Conservation (phyloP, 2,329 filamentous ascomycete species). For the Penicillium concentricum region DNA sequence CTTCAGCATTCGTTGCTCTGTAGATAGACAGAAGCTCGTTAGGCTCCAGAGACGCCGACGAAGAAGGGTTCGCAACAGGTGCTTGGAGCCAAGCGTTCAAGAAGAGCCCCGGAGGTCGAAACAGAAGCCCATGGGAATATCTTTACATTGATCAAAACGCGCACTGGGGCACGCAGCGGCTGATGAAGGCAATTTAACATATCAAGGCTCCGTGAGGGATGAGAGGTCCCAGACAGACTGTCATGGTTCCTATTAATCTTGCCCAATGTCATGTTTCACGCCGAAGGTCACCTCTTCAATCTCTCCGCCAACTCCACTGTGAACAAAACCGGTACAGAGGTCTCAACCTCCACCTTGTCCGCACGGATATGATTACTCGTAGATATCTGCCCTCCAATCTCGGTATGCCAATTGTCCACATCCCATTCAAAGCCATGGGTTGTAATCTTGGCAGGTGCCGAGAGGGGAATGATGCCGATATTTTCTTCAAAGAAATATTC, state of each 20-base stretch:
- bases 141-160: background rate
- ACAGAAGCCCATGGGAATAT: background rate
- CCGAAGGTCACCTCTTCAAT: slow-evolving; percentile 30
- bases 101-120: background rate
- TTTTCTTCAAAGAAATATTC: slow-evolving; percentile 65
- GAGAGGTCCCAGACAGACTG: background rate
- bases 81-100: background rate
- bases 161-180: background rate
- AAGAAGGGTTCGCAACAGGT: background rate
- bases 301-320: slow-evolving; percentile 63
- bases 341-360: slow-evolving; percentile 60
- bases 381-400: slow-evolving; percentile 70
- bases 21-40: background rate
- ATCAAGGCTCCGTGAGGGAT: background rate
- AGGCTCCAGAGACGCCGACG: background rate
- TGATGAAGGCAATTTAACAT: background rate
- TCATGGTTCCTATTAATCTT: background rate
- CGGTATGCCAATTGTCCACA: slow-evolving; percentile 74
- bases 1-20: background rate
- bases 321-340: slow-evolving; percentile 67
- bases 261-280: background rate
- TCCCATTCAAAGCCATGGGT: slow-evolving; percentile 89
- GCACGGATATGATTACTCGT: slow-evolving; percentile 76
- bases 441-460: slow-evolving; percentile 73
- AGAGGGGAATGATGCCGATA: slow-evolving; percentile 82